phyloP scores from a whole-genome alignment of 768 basidiomycete genomes.

The Panus rudis region DNA sequence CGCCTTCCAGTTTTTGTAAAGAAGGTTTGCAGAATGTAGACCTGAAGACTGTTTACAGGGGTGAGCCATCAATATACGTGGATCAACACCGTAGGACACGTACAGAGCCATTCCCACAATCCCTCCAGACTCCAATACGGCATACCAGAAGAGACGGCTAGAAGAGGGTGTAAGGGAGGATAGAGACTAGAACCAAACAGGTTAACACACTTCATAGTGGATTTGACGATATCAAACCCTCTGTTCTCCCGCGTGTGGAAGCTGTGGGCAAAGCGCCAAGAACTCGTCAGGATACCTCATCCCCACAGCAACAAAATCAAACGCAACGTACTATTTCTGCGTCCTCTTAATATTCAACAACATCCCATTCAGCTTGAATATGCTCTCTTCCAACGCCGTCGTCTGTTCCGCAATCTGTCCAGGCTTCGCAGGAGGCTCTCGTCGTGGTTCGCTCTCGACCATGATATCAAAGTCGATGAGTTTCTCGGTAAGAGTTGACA shows the following conservation, averaged over 20 bases:
- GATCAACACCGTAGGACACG: too few species aligned
- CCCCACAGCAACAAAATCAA: not conserved
- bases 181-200: not conserved
- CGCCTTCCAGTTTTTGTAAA: constrained; percentile 89
- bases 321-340: constrained; percentile 79
- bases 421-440: constrained; percentile 82
- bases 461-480: constrained; percentile 95
- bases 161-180: constrained; percentile 5
- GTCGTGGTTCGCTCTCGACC: constrained; percentile 94
- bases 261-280: constrained; percentile 32
- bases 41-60: constrained; percentile 58
- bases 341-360: constrained; percentile 85
- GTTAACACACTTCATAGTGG: constrained; percentile 68
- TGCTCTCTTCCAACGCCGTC: constrained; percentile 88
- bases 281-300: not conserved
- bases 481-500: constrained; percentile 90
- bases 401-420: constrained; percentile 91
- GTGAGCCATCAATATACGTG: too few species aligned
- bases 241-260: constrained; percentile 93
- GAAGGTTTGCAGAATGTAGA: constrained; percentile 92
- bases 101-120: constrained; percentile 86
- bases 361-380: constrained; percentile 84
- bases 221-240: constrained; percentile 88
- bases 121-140: constrained; percentile 68
- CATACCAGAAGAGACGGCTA: constrained; percentile 93